phyloP scores from a whole-genome alignment of 148 eudicot species.

The Rheum nobile region DNA sequence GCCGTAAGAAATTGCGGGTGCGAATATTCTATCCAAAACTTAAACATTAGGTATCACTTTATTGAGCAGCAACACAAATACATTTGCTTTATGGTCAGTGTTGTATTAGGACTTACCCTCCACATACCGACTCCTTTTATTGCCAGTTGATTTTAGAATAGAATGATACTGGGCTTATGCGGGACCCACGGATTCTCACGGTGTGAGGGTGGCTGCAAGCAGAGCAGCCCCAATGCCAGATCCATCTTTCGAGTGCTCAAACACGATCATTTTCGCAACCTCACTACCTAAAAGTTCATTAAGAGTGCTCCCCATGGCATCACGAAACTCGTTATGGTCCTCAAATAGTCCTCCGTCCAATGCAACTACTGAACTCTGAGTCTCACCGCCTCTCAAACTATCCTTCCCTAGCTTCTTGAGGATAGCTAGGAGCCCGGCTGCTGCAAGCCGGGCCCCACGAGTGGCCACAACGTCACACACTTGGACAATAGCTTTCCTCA shows the following conservation, averaged over 20 bases:
- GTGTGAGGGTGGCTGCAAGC: too few relatives aligned
- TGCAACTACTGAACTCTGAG: conserved; percentile 59
- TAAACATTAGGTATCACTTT: too few relatives aligned
- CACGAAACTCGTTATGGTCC: conserved; percentile 69
- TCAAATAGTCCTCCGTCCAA: conserved; percentile 79
- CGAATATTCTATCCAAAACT: too few relatives aligned
- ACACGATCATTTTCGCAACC: conserved; percentile 34
- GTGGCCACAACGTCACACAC: conserved; percentile 61
- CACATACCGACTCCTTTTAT: too few relatives aligned
- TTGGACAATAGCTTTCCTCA: conserved; percentile 53
- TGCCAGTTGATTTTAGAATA: too few relatives aligned
- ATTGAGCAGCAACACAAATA: too few relatives aligned
- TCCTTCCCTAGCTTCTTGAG: conserved; percentile 71
- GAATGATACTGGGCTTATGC: conserved; percentile 75
- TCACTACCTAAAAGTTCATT: conserved; percentile 70
- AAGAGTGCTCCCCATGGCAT: conserved; percentile 51
- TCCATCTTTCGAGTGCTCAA: conserved; percentile 72
- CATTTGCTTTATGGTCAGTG: too few relatives aligned
- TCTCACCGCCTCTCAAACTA: conserved; percentile 38
- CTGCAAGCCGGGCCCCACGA: conserved; percentile 83
- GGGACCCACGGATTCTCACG: too few relatives aligned
- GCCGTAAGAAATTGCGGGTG: too few relatives aligned
- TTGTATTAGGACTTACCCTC: conserved; percentile 11
- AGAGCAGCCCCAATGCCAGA: conserved; percentile 95
- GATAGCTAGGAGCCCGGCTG: conserved; percentile 80